Conservation (phyloP, 257 asterid species). For the Anisodus tanguticus region DNA sequence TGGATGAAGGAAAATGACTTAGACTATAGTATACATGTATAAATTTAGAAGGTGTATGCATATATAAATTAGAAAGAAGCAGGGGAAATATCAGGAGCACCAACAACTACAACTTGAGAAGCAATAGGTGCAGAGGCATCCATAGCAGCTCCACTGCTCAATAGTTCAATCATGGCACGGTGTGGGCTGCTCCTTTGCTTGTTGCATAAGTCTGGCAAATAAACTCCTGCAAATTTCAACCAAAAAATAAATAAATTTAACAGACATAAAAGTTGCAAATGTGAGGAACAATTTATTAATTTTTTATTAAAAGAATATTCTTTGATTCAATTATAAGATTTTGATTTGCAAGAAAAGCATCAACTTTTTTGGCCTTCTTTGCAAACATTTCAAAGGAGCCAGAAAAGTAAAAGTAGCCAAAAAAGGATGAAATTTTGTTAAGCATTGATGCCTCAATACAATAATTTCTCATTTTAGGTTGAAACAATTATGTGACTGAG, state of each 20-base stretch:
- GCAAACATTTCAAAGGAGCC: neutral
- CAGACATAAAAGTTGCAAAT: too few species aligned
- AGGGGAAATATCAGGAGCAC: conserved; percentile 29
- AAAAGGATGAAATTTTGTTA: neutral
- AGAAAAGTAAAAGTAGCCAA: neutral
- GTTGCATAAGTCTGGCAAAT: conserved; percentile 60
- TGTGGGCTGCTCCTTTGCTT: conserved; percentile 53
- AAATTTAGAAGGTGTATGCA: neutral
- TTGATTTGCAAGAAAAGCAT: neutral
- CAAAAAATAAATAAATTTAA: too few species aligned
- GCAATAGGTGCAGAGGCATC: conserved; percentile 26
- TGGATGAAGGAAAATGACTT: neutral
- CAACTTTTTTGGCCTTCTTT: neutral
- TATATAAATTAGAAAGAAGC: neutral
- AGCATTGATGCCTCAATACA: neutral
- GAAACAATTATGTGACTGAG: neutral
- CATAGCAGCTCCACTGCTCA: conserved; percentile 49
- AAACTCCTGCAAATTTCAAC: conserved; percentile 50
- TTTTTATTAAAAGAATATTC: neutral
- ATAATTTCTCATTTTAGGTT: neutral
- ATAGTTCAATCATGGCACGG: conserved; percentile 62
- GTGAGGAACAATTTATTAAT: too few species aligned
- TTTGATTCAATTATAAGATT: neutral
- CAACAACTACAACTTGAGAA: conserved; percentile 2
- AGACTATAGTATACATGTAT: neutral